Evolutionary conservation across 2,329 filamentous ascomycete genomes (phyloP).

Genomic region (Sporothrix schenckii): DNA sequence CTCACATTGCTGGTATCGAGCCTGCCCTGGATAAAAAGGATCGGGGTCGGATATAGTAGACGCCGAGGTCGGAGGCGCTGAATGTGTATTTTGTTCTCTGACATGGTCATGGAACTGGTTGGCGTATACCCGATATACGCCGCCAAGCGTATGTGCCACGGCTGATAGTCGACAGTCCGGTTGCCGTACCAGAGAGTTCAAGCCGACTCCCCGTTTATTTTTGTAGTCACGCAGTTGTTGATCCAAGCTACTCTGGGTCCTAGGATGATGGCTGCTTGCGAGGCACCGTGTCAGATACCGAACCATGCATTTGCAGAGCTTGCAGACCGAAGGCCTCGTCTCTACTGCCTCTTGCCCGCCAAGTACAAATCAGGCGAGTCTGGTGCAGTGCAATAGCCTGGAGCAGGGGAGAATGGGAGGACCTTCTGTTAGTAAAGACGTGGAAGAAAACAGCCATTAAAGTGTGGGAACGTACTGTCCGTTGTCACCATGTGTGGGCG

Average conservation of each 20-base stretch:
- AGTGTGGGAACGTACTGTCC: not conserved
- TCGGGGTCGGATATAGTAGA: constrained; percentile 32
- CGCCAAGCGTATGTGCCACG: constrained; percentile 11
- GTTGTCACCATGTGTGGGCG: not conserved
- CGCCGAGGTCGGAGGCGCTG: constrained; percentile 25
- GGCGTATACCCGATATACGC: not conserved
- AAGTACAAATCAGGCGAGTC: not conserved
- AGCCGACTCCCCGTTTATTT: not conserved
- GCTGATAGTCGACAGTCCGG: not conserved
- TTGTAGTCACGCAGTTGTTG: not conserved
- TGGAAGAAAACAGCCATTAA: not conserved
- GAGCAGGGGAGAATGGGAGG: not conserved
- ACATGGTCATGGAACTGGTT: not conserved
- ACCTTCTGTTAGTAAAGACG: not conserved
- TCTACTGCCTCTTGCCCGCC: not conserved
- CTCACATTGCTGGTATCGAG: constrained; percentile 44
- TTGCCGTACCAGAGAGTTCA: not conserved
- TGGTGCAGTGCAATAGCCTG: not conserved
- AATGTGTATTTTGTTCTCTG: constrained; percentile 17
- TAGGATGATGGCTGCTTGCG: not conserved
- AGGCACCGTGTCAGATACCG: too few relatives aligned
- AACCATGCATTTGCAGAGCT: not conserved
- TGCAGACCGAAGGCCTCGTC: not conserved
- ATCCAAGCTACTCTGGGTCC: not conserved
- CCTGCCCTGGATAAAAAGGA: constrained; percentile 46